Evolutionary conservation across 2,329 filamentous ascomycete species (phyloP), one percentile per base, ranked within the genome.

Genomic region (Colletotrichum sp.): DNA sequence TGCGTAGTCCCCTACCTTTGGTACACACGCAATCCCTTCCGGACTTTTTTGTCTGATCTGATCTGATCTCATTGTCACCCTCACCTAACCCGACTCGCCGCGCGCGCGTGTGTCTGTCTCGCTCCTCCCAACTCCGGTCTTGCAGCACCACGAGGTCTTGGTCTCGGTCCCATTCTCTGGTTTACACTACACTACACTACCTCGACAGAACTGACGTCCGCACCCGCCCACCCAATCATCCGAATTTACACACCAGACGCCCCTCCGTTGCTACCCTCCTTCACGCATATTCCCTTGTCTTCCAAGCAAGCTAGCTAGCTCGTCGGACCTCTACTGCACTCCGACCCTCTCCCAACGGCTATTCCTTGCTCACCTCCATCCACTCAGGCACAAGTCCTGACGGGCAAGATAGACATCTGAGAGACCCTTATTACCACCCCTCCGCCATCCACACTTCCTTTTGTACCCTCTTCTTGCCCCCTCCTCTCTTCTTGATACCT

Each of bases 201-300:
- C 68, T 67, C 63, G 44, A 52, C 44, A 22, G 44, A 32, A 68
- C 48, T 22, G 65, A 69, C 71, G 59, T 69, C 32, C 70, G 74
- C 74, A 59, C 48, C 16, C 74, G 69, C 59, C 71, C 73, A 68
- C 63, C 70, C 70, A 74, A 69, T 74, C 74, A 60, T 76, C 65
- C 74, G 22, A 69, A 74, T 76, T 74, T 64, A 70, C 59, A 24
- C 71, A 74, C 44, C 63, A 72, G 44, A 73, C 73, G 68, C 68
- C 68, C 63, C 39, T 57, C 67, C 73, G 64, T 59, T 75, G 57
- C 74, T 76, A 74, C 64, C 64, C 73, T 68, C 70, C 72, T 65
- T 55, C 39, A 57, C 59, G 39, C 68, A 52, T 71, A 32, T 75
- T 73, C 59, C 70, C 62, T 74, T 65, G 44, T 62, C 34, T 76